Conservation (phyloP, 108 stramenopile genomes). For the Aurantiochytrium sp. region DNA sequence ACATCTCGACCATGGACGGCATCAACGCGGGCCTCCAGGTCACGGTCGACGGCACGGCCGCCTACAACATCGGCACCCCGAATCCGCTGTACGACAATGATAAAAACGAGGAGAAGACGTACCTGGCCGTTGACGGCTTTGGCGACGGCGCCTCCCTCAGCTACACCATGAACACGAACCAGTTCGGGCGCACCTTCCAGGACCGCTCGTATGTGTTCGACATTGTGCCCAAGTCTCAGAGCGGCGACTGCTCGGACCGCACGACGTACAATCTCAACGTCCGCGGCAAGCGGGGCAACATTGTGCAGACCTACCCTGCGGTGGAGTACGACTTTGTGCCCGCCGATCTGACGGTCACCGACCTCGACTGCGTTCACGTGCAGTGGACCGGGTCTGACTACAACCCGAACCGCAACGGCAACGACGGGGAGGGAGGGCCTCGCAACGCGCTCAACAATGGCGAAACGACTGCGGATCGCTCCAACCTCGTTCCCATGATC, state of each 20-base stretch:
- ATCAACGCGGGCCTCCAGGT: slow-evolving; percentile 37
- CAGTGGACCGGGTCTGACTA: slow-evolving; percentile 56
- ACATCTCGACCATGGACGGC: slow-evolving; percentile 44
- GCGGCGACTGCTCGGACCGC: neutral
- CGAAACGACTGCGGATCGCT: slow-evolving; percentile 43
- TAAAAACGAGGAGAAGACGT: slow-evolving; percentile 31
- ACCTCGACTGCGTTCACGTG: slow-evolving; percentile 43
- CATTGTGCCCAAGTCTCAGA: neutral
- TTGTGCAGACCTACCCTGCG: slow-evolving; percentile 52
- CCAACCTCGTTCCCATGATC: slow-evolving; percentile 38
- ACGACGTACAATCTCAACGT: slow-evolving; percentile 47
- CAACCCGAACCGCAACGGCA: slow-evolving; percentile 50
- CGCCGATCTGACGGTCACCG: slow-evolving; percentile 3
- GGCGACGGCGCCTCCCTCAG: slow-evolving; percentile 26
- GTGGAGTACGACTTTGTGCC: slow-evolving; percentile 57
- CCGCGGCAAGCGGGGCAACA: slow-evolving; percentile 55
- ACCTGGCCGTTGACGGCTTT: slow-evolving; percentile 42
- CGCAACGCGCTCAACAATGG: slow-evolving; percentile 42
- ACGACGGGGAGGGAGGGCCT: slow-evolving; percentile 50
- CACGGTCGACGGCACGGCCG: neutral
- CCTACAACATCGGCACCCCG: slow-evolving; percentile 23
- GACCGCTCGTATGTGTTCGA: slow-evolving; percentile 48
- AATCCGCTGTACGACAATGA: slow-evolving; percentile 10
- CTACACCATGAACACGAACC: slow-evolving; percentile 48
- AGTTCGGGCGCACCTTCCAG: slow-evolving; percentile 54